Conservation (phyloP, 805 yeast genomes). For the Wickerhamomyces xylosicus region DNA sequence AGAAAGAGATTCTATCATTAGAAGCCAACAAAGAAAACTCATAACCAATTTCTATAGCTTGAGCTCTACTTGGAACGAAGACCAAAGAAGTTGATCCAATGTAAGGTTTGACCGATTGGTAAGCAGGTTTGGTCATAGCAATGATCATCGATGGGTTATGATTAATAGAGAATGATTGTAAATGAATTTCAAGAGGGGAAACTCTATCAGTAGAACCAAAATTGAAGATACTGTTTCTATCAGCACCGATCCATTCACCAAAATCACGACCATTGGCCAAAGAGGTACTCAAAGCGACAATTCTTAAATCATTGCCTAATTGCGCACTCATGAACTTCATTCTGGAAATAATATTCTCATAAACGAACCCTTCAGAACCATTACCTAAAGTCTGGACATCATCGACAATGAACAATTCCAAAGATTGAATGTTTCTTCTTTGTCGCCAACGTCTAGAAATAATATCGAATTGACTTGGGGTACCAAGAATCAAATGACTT, state of each 20-base stretch:
- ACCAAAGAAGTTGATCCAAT: slow-evolving; percentile 30
- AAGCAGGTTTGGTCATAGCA: slow-evolving; percentile 41
- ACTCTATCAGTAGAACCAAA: slow-evolving; percentile 56
- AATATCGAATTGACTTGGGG: slow-evolving; percentile 70
- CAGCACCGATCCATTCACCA: slow-evolving; percentile 80
- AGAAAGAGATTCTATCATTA: slow-evolving; percentile 27
- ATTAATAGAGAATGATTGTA: slow-evolving; percentile 36
- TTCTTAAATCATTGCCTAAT: slow-evolving; percentile 43
- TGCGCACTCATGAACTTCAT: slow-evolving; percentile 62
- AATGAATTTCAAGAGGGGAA: slow-evolving; percentile 44
- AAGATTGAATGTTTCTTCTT: slow-evolving; percentile 54
- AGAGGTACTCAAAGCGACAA: slow-evolving; percentile 63
- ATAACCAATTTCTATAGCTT: slow-evolving; percentile 40
- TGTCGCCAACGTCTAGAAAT: slow-evolving; percentile 79
- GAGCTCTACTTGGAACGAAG: slow-evolving; percentile 47
- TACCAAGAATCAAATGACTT: slow-evolving; percentile 61
- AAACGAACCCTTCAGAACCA: slow-evolving; percentile 45
- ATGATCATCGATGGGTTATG: slow-evolving; percentile 42
- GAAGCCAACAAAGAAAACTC: slow-evolving; percentile 31
- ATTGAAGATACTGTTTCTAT: slow-evolving; percentile 51
- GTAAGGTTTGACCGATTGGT: slow-evolving; percentile 27
- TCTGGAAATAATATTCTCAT: slow-evolving; percentile 65
- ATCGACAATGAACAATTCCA: slow-evolving; percentile 64
- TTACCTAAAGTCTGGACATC: slow-evolving; percentile 59
- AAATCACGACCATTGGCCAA: slow-evolving; percentile 68